These are phyloP conservation scores for Buxus sempervirens DNA, from an alignment of 164 flowering plant species.

Conservation along the genomic window DNA sequence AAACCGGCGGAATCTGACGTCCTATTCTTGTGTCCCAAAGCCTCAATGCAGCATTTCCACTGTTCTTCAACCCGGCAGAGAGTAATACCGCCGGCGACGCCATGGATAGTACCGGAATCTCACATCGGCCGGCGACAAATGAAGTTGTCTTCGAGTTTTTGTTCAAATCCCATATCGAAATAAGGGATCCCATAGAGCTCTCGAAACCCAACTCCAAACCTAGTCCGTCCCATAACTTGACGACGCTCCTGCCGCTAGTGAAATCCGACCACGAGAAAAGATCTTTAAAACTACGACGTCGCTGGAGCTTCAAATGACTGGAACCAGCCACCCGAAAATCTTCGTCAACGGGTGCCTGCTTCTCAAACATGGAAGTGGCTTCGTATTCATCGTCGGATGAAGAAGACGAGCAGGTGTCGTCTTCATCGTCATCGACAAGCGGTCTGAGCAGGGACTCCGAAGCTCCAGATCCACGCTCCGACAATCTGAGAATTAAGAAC, in stretches of 20 bases:
- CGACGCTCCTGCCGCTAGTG: slow-evolving; percentile 49
- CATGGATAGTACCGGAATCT: slow-evolving; percentile 17
- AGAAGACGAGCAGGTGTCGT: slow-evolving; percentile 25
- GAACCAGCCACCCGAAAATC: slow-evolving; percentile 35
- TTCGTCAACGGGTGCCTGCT: slow-evolving; percentile 18
- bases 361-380: slow-evolving; percentile 9
- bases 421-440: slow-evolving; percentile 20
- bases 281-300: slow-evolving; percentile 26
- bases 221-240: slow-evolving; percentile 72
- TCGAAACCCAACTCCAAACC: slow-evolving; percentile 33
- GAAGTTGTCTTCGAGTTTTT: slow-evolving; percentile 17
- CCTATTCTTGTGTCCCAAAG: slow-evolving; percentile 59
- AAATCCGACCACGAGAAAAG: slow-evolving; percentile 48
- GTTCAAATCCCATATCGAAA: slow-evolving; percentile 39
- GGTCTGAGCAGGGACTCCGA: slow-evolving; percentile 13
- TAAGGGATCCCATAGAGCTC: slow-evolving; percentile 11
- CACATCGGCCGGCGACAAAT: slow-evolving; percentile 11
- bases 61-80: slow-evolving; percentile 29
- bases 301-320: slow-evolving; percentile 16
- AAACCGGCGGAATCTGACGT: slow-evolving; percentile 34
- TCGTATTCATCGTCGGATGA: slow-evolving; percentile 27
- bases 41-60: slow-evolving; percentile 18
- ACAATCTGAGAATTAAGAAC: slow-evolving; percentile 27
- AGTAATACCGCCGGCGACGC: slow-evolving; percentile 35
- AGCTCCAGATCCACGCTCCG: neutral